Evolutionary conservation across 2,329 filamentous ascomycete genomes (phyloP).

Genomic region (Ophiocordyceps camponoti-floridani): DNA sequence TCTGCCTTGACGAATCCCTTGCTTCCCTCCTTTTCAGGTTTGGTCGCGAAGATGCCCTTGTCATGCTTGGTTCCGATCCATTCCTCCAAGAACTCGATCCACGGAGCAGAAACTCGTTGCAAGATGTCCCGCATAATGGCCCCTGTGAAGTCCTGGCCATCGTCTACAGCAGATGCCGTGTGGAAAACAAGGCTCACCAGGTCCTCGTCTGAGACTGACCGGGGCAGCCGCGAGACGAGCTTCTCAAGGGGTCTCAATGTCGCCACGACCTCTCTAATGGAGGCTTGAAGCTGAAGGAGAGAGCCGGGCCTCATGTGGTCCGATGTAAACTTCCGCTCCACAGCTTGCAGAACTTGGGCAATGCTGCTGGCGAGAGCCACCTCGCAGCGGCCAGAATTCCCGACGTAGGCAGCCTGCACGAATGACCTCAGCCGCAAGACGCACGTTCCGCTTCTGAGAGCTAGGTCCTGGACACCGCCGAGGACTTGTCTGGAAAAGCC

Average conservation of each 20-base stretch:
- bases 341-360: slow-evolving; percentile 26
- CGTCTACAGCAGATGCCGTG: slow-evolving; percentile 44
- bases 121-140: slow-evolving; percentile 51
- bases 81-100: slow-evolving; percentile 48
- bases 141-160: slow-evolving; percentile 41
- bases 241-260: slow-evolving; percentile 33
- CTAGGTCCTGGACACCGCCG: slow-evolving; percentile 25
- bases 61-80: slow-evolving; percentile 58
- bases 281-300: slow-evolving; percentile 32
- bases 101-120: slow-evolving; percentile 42
- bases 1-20: slow-evolving; percentile 45
- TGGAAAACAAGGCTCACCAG: slow-evolving; percentile 44
- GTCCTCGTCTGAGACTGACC: slow-evolving; percentile 35
- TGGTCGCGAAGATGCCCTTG: slow-evolving; percentile 33
- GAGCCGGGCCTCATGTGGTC: slow-evolving; percentile 24
- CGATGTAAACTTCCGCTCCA: slow-evolving; percentile 29
- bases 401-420: slow-evolving; percentile 25
- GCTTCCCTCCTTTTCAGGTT: slow-evolving; percentile 20
- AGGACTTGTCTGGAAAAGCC: slow-evolving; percentile 35
- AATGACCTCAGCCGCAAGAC: slow-evolving; percentile 27
- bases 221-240: slow-evolving; percentile 28
- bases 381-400: slow-evolving; percentile 23
- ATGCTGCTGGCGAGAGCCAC: slow-evolving; percentile 34
- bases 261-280: slow-evolving; percentile 25
- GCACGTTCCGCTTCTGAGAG: slow-evolving; percentile 27